Conservation (phyloP, 345 rosid species). For the Psidium guajava region DNA sequence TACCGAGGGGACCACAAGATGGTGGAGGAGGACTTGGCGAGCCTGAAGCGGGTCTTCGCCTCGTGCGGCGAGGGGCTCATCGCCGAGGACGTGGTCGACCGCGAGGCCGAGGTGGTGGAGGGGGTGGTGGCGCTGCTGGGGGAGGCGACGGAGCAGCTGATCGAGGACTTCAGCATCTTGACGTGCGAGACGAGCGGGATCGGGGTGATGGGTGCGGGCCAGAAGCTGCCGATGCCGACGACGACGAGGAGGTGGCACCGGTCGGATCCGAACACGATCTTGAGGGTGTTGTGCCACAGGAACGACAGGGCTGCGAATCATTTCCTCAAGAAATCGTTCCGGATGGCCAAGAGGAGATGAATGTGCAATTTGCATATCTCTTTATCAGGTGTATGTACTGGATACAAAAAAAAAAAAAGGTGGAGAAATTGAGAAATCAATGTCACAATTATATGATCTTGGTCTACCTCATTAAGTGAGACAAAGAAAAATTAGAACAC, state of each 20-base stretch:
- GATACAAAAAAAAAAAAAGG: not conserved
- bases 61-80: constrained; percentile 29
- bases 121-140: constrained; percentile 34
- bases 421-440: not conserved
- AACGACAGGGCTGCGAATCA: constrained; percentile 22
- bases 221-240: constrained; percentile 40
- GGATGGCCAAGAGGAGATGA: constrained; percentile 27
- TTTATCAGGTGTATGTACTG: too few relatives aligned
- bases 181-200: constrained; percentile 32
- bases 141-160: constrained; percentile 29
- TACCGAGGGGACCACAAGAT: constrained; percentile 13
- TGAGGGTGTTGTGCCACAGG: constrained; percentile 33
- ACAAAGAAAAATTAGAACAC: not conserved
- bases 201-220: constrained; percentile 22
- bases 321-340: constrained; percentile 35
- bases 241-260: constrained; percentile 38
- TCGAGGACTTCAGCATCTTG: constrained; percentile 35
- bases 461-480: not conserved
- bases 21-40: constrained; percentile 23
- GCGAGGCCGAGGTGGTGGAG: constrained; percentile 24
- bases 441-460: not conserved
- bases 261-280: constrained; percentile 38
- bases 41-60: constrained; percentile 24
- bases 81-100: constrained; percentile 15
- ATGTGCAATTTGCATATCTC: not conserved